Base-by-base conservation (phyloP, 73 alveolate genomes). In the Tetrahymena elliotti region DNA sequence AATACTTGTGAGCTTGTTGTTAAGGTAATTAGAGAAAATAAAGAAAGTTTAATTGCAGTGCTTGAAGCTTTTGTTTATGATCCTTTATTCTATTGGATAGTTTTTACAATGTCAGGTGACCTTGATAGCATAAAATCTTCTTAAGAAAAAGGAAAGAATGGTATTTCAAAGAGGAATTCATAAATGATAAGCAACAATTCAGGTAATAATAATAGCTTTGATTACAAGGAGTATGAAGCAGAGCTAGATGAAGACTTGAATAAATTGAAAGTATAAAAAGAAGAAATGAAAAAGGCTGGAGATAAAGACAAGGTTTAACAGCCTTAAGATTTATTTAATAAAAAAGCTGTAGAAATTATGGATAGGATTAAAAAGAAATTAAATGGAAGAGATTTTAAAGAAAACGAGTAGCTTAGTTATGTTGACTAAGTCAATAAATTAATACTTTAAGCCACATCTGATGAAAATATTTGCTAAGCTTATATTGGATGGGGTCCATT, bases 31-130 rank as follows among this genome's bases (percentile, higher is more conserved):
- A 96, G 99, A 94, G 98, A 98, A 84, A 98, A 98, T 95, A 99
- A 98, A 93, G 99, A 99, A 97, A 97, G 99, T 37, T 96, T 99
- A 47, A 93, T 99, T 93, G 99, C 99, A 38, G 98, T 99, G 83
- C 97, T 99, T 52, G 99, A 98, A 93, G 99, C 99, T 36, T 99
- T 99, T 96, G 99, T 99, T 27, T 98, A 99, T 96, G 99, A 99
- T 94, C 99, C 99, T 18, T 96, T 99, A 83, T 96, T 99, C 68
- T 95, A 99, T 83, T 99, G 99, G 97, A 97, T 99, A 83, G 97
- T 99, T 7, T 96, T 99, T 94, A 94, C 93, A 38, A 92, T 94
- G 38, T 35, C 93, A 4, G 98, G 97, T 54, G 99, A 99, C 35
- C 97, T 97, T 97, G 95, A 97, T 27, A 94, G 97, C 33, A 96